Evolutionary conservation across 805 yeast species (phyloP).

Genomic region (Lachancea dasiensis): DNA sequence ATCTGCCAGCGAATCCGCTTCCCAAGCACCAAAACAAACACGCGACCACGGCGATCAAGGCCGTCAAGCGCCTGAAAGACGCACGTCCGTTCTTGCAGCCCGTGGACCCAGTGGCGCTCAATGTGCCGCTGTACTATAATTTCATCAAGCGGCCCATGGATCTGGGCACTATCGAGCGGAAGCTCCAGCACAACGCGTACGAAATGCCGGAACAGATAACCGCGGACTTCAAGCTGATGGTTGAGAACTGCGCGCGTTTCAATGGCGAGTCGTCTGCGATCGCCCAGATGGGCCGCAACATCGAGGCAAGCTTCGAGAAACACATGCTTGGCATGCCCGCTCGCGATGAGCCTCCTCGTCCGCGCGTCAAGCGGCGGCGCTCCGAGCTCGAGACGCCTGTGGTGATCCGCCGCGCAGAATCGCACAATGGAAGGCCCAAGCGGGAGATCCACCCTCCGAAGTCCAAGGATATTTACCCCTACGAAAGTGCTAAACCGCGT

Average conservation of each 20-base stretch:
- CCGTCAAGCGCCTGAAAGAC: constrained; percentile 85
- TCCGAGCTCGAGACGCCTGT: constrained; percentile 33
- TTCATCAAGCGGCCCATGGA: constrained; percentile 89
- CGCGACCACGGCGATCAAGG: constrained; percentile 71
- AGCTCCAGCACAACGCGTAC: constrained; percentile 65
- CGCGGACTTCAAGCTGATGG: constrained; percentile 80
- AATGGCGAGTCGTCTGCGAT: constrained; percentile 82
- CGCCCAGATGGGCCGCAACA: constrained; percentile 84
- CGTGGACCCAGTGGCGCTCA: constrained; percentile 81
- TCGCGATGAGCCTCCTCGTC: constrained; percentile 35
- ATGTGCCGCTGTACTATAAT: constrained; percentile 86
- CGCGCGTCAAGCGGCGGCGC: constrained; percentile 27
- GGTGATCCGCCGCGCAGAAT: constrained; percentile 65
- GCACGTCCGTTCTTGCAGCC: constrained; percentile 87
- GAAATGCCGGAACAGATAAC: constrained; percentile 60
- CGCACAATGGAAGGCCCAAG: constrained; percentile 82
- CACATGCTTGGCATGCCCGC: constrained; percentile 91
- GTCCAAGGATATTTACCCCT: constrained; percentile 80
- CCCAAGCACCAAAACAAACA: constrained; percentile 82
- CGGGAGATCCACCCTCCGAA: constrained; percentile 96
- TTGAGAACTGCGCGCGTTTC: constrained; percentile 71
- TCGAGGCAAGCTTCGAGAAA: constrained; percentile 88
- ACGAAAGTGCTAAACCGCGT: constrained; percentile 69
- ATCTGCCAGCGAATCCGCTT: constrained; percentile 59
- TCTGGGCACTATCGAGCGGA: constrained; percentile 80